Percentiles rank a stretch among this genome's conserved stretches.
phyloP scores from a whole-genome alignment of 495 filamentous ascomycete species.

The Xylaria acuta region DNA sequence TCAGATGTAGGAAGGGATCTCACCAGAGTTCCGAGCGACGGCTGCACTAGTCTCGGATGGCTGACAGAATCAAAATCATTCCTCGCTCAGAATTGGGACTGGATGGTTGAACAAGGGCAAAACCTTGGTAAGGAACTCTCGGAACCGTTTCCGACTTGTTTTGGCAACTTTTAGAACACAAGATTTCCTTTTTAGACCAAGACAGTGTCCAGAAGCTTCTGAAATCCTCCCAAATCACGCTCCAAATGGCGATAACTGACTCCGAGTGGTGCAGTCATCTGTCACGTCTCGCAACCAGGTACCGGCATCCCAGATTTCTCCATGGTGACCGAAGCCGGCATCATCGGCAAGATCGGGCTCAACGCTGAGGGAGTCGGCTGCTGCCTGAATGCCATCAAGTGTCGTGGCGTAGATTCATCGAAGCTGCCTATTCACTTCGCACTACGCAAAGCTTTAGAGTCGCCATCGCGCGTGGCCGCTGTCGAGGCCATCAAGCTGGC shows the following conservation, averaged over 20 bases:
- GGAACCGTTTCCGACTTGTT: too few species aligned
- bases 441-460: conserved; percentile 65
- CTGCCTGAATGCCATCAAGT: conserved; percentile 71
- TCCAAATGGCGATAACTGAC: too few species aligned
- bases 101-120: conserved; percentile 62
- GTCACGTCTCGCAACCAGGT: conserved; percentile 39
- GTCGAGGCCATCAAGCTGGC: conserved; percentile 54
- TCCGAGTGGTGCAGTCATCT: too few species aligned
- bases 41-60: conserved; percentile 68
- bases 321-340: conserved; percentile 66
- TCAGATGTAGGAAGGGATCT: conserved; percentile 32
- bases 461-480: conserved; percentile 56
- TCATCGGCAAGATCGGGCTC: conserved; percentile 76
- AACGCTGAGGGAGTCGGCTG: conserved; percentile 67
- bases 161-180: too few species aligned
- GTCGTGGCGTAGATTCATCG: conserved; percentile 59
- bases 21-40: conserved; percentile 50
- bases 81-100: conserved; percentile 75
- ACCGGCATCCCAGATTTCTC: conserved; percentile 36
- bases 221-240: too few species aligned
- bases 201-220: too few species aligned
- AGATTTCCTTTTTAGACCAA: too few species aligned
- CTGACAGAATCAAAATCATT: conserved; percentile 38
- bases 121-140: too few species aligned
- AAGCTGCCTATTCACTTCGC: conserved; percentile 69